Evolutionary conservation across 495 filamentous ascomycete species (phyloP), one percentile per base, ranked within the genome.

Genomic region (Diplogelasinospora grovesii): DNA sequence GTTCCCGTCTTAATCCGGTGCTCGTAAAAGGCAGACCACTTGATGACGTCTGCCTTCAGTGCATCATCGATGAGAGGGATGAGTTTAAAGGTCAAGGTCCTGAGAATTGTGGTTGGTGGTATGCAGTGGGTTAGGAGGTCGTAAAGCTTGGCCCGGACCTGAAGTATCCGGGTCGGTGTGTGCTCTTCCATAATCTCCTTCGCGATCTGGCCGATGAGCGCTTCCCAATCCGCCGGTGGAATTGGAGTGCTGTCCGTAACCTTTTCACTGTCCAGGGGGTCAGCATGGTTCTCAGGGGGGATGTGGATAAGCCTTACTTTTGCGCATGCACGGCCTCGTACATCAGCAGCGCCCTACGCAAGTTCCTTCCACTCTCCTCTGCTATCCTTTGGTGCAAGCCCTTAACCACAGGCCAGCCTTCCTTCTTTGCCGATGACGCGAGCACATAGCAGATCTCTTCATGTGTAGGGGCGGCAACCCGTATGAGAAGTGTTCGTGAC

Each of bases 71-170:
- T 81, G 52, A 85, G 78, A 0, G 79, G 74, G 37, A 97, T 82
- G 10, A 98, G 76, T 56, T 92, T 90, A 63, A 93, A 96, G 0
- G 92, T 93, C 39, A 98, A 69, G 5, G 86, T 87, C 75, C 95
- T 93, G 30, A 98, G 68, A 39, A 98, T 85, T 2, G 83, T 90
- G 0, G 92, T 94, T 2, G 92, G 73, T 1, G 92, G 92, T 54
- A 98, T 98, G 59, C 93, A 98, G 60, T 98, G 92, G 5, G 89
- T 90, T 27, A 98, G 70, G 5, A 98, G 75, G 61, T 98, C 92
- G 63, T 98, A 98, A 15, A 98, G 74, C 63, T 94, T 89, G 8
- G 86, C 79, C 39, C 92, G 81, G 6, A 96, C 89, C 56, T 85
- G 74, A 52, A 97, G 66, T 42, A 98, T 84, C 21, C 83, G 73